These are phyloP conservation scores for Naganishia sp. DNA, from an alignment of 1,284 basidiomycete species.

Conservation along the genomic window DNA sequence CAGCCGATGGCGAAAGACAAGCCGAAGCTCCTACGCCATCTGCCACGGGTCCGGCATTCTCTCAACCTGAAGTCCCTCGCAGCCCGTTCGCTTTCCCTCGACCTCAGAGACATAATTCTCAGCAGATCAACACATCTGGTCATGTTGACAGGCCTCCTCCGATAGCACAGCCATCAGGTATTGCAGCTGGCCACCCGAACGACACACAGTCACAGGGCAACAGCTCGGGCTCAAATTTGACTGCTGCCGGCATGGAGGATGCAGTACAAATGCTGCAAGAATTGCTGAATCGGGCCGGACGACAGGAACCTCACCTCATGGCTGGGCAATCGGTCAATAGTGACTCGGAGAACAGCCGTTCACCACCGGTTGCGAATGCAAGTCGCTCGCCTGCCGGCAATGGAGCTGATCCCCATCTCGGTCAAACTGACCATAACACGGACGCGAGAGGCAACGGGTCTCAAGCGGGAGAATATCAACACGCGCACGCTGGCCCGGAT, in stretches of 20 bases:
- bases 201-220: too few relatives aligned
- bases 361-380: too few relatives aligned
- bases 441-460: not conserved
- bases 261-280: constrained; percentile 18
- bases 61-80: constrained; percentile 6
- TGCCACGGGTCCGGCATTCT: constrained; percentile 3
- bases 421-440: not conserved
- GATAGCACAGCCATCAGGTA: not conserved
- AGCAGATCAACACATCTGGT: constrained; percentile 1
- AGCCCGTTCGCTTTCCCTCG: constrained; percentile 24
- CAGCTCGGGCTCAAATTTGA: too few relatives aligned
- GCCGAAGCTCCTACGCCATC: not conserved
- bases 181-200: too few relatives aligned
- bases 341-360: too few relatives aligned
- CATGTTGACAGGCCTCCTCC: constrained; percentile 22
- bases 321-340: not conserved
- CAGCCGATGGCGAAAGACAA: not conserved
- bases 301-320: not conserved
- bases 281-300: not conserved
- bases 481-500: too few relatives aligned
- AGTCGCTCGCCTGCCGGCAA: too few relatives aligned
- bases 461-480: not conserved
- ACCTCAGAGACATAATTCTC: not conserved
- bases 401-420: not conserved
- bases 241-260: constrained; percentile 8